These are phyloP conservation scores for Hypoxylon intermedium DNA, from an alignment of 495 filamentous ascomycete species.

Conservation along the genomic window DNA sequence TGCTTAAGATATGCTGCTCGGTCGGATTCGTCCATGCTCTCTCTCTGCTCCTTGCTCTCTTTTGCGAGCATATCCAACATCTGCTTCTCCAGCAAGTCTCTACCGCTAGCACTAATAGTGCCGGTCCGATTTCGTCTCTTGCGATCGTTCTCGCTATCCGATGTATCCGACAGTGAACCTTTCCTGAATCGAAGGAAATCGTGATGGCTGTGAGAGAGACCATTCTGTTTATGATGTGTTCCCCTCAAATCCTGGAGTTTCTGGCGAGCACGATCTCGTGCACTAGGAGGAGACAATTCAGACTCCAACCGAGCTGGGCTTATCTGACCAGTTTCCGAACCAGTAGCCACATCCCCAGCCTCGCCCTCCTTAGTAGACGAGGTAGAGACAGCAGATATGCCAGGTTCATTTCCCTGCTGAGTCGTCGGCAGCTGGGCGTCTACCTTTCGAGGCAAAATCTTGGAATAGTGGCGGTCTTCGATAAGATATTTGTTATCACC, in stretches of 20 bases:
- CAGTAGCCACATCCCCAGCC: conserved; percentile 15
- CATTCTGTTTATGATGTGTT: conserved; percentile 54
- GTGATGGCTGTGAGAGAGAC: conserved; percentile 47
- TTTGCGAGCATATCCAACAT: conserved; percentile 69
- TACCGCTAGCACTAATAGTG: conserved; percentile 51
- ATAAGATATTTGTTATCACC: conserved; percentile 75
- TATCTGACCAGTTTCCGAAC: conserved; percentile 37
- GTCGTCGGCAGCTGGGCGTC: conserved; percentile 28
- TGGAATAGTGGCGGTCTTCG: conserved; percentile 73
- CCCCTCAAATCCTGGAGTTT: conserved; percentile 58
- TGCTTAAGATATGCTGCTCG: conserved; percentile 40
- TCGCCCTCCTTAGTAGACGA: conserved; percentile 19
- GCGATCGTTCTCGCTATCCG: conserved; percentile 55
- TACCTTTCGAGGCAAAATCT: conserved; percentile 64
- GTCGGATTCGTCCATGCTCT: conserved; percentile 40
- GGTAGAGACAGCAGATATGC: conserved; percentile 3
- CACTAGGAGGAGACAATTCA: conserved; percentile 39
- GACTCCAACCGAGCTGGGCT: conserved; percentile 40
- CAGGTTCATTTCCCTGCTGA: conserved; percentile 23
- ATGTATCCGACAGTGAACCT: conserved; percentile 54
- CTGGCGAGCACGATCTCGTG: conserved; percentile 55
- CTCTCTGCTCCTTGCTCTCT: conserved; percentile 51
- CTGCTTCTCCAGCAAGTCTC: conserved; percentile 68
- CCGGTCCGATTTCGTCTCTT: conserved; percentile 45
- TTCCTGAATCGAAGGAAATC: conserved; percentile 50